phyloP scores from a whole-genome alignment of 345 rosid species.

The Eucalyptus caleyi region DNA sequence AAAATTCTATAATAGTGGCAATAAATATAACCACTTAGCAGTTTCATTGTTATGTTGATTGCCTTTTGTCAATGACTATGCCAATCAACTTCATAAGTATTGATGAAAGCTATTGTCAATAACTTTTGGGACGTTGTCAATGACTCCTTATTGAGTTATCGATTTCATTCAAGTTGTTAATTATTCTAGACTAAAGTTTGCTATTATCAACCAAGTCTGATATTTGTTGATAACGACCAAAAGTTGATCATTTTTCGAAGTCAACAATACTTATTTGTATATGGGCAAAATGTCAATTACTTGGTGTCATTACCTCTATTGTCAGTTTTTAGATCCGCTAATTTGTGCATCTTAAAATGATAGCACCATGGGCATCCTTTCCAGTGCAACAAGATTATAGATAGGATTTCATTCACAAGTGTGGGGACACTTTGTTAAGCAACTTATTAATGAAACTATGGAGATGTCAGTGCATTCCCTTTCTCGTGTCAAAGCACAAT shows the following conservation, averaged over 20 bases:
- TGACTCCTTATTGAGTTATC: not conserved
- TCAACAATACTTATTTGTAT: not conserved
- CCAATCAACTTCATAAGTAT: not conserved
- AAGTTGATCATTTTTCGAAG: not conserved
- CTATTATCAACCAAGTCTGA: not conserved
- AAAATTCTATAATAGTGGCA: not conserved
- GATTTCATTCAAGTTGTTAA: not conserved
- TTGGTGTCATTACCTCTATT: not conserved
- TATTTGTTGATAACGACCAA: not conserved
- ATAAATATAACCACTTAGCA: not conserved
- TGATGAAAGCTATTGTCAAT: not conserved
- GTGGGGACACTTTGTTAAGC: not conserved
- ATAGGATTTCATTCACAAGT: not conserved
- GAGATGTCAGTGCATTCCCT: not conserved
- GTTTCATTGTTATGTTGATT: not conserved
- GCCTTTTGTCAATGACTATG: not conserved
- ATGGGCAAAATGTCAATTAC: not conserved
- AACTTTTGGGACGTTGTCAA: not conserved
- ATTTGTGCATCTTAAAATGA: not conserved
- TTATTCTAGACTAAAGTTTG: not conserved
- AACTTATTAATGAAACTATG: not conserved
- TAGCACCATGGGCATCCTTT: not conserved
- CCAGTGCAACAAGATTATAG: not conserved
- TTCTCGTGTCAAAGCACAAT: not conserved
- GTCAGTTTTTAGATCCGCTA: not conserved